Evolutionary conservation across 2,329 filamentous ascomycete species (phyloP), one percentile per base, ranked within the genome.

Genomic region (Aspergillus niger): DNA sequence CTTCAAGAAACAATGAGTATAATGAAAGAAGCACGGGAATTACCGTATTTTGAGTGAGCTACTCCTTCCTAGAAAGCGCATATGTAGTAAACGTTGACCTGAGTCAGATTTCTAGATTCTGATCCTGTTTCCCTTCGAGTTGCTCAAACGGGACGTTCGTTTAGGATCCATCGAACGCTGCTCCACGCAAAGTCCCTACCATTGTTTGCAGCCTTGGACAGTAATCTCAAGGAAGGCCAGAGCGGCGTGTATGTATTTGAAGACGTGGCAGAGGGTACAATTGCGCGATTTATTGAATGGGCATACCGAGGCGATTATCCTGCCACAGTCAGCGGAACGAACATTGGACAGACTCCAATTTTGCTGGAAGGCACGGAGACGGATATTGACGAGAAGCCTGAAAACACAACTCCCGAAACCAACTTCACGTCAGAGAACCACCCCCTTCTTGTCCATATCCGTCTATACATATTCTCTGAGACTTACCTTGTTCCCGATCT

Each of bases 211-310:
- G 24, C 6, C 24, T 26, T 26, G 20, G 55, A 59, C 22, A 4
- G 32, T n/a, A n/a, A 11, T n/a, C 36, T 39, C 8, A 39, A 39
- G 10, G 3, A 11, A 39, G 36, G 8, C 36, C 20, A 44, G 8
- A 26, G 41, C 41, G n/a, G 30, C 7, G 20, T 36, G 2, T 53
- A 61, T 20, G 55, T 50, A 2, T 61, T 49, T 24, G 30, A 50
- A 2, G 58, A 61, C 13, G 56, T 51, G 4, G 43, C 55, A 2
- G 50, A 63, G 20, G 58, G 28, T 17, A 61, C 58, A 4, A 49
- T 63, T 13, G 41, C 47, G 0, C 58, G 32, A 20, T 63, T 63
- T 20, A 22, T 63, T 20, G 55, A 61, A 53, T 63, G 58, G 58
- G 44, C 43, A 11, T 63, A 63, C 39, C 28, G 49, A 10, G 58